These are phyloP conservation scores for Eucalyptus regnans DNA, from an alignment of 345 rosid genomes.

Conservation along the genomic window DNA sequence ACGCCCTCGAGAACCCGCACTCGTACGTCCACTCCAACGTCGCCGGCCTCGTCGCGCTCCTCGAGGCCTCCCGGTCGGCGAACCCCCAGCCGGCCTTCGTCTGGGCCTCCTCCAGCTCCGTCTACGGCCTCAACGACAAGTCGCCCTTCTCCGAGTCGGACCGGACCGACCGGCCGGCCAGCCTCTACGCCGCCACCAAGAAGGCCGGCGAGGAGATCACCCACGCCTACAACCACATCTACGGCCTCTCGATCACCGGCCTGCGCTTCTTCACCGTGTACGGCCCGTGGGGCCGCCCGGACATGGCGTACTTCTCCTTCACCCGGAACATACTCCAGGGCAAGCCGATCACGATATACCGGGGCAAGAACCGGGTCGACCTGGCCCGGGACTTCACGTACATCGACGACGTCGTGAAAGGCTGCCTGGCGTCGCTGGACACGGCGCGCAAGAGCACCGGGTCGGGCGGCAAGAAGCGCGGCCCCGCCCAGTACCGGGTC, in stretches of 20 bases:
- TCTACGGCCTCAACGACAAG: conserved; percentile 63
- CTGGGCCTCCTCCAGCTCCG: conserved; percentile 88
- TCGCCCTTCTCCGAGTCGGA: conserved; percentile 63
- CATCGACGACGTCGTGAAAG: conserved; percentile 72
- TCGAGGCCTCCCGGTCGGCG: conserved; percentile 56
- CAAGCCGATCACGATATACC: conserved; percentile 57
- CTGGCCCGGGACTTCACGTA: conserved; percentile 78
- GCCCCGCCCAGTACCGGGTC: conserved; percentile 53
- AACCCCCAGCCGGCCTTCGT: conserved; percentile 75
- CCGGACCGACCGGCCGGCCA: conserved; percentile 72
- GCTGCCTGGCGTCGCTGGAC: conserved; percentile 64
- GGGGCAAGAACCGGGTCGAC: conserved; percentile 54
- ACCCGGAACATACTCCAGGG: conserved; percentile 60
- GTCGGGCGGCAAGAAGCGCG: conserved; percentile 66
- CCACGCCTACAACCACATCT: conserved; percentile 73
- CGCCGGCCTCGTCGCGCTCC: conserved; percentile 61
- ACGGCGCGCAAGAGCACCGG: conserved; percentile 70
- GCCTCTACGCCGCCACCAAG: conserved; percentile 79
- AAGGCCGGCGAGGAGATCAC: conserved; percentile 82
- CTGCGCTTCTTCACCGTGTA: conserved; percentile 75
- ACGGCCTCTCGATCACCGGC: conserved; percentile 74
- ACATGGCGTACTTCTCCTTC: conserved; percentile 79
- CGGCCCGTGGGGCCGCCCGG: conserved; percentile 87
- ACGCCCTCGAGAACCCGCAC: conserved; percentile 68
- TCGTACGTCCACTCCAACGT: conserved; percentile 71